A percentile compares a stretch with the other conserved stretches of the same genome.
Evolutionary conservation across 495 filamentous ascomycete genomes (phyloP).

Genomic region (Annulohypoxylon maeteangense): DNA sequence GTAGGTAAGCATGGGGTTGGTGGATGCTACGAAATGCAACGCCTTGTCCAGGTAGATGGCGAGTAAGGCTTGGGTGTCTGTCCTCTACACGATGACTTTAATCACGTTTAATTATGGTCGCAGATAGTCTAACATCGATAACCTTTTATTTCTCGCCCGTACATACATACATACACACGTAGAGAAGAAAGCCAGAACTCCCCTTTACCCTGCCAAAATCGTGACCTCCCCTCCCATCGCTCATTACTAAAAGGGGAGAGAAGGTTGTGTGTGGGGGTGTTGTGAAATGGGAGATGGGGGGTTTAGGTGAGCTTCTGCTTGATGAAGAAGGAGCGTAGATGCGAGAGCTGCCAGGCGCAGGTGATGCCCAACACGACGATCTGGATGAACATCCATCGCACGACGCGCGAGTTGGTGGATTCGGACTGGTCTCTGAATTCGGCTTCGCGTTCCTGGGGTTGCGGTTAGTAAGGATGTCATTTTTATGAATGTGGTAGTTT

Average conservation of each 20-base stretch:
- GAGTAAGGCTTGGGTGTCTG: neutral
- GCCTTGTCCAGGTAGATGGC: neutral
- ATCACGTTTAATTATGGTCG: no score
- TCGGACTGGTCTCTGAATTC: constrained; percentile 99
- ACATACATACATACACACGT: neutral
- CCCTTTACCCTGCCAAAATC: neutral
- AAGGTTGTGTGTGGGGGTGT: neutral
- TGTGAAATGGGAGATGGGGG: neutral
- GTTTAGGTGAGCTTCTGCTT: constrained; percentile 94
- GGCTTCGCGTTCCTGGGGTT: constrained; percentile 86
- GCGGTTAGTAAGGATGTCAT: constrained; percentile 24
- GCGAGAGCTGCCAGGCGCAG: constrained; percentile 97
- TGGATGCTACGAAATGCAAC: neutral
- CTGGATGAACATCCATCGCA: constrained; percentile 94
- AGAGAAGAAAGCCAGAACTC: neutral
- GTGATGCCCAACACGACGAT: constrained; percentile 86
- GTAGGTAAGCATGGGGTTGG: no score
- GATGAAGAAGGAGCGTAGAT: constrained; percentile 97
- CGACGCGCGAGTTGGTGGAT: constrained; percentile 88
- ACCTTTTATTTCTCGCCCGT: neutral
- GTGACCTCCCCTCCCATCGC: neutral
- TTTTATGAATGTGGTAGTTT: neutral
- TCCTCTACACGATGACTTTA: neutral
- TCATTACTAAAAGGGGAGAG: neutral
- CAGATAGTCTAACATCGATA: neutral